Evolutionary conservation across 2,329 filamentous ascomycete genomes (phyloP).

Genomic region (Amphichorda felina): DNA sequence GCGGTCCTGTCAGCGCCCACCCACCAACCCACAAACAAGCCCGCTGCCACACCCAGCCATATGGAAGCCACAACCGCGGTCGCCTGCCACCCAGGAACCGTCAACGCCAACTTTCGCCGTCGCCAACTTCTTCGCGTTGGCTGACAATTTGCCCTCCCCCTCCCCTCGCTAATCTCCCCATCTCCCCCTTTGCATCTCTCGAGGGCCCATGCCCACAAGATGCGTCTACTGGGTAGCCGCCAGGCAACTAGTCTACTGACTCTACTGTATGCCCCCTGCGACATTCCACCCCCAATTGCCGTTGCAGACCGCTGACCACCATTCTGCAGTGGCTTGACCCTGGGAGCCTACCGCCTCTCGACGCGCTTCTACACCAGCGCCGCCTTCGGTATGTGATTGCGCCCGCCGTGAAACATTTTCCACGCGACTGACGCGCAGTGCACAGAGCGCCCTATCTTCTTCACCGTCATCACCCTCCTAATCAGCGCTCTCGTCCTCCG

Average conservation of each 20-base stretch:
- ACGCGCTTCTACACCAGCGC: slow-evolving; percentile 3
- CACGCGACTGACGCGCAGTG: not conserved
- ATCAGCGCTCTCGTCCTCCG: not conserved
- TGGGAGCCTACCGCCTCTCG: slow-evolving; percentile 2
- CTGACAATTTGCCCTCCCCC: too few relatives aligned
- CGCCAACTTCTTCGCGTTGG: too few relatives aligned
- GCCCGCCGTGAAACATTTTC: not conserved
- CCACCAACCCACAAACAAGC: too few relatives aligned
- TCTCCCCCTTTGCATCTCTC: too few relatives aligned
- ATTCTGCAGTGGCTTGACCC: slow-evolving; percentile 1
- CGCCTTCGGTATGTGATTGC: slow-evolving; percentile 1
- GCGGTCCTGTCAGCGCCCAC: too few relatives aligned
- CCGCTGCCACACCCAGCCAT: too few relatives aligned
- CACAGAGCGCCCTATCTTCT: slow-evolving; percentile 2
- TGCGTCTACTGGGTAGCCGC: not conserved
- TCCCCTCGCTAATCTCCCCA: too few relatives aligned
- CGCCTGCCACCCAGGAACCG: too few relatives aligned
- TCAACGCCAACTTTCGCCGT: too few relatives aligned
- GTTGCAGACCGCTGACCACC: not conserved
- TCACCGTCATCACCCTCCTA: slow-evolving; percentile 2
- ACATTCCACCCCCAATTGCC: not conserved
- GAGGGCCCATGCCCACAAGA: not conserved
- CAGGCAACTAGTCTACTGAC: not conserved
- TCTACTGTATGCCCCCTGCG: slow-evolving; percentile 1
- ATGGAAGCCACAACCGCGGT: too few relatives aligned